Conservation (phyloP, 2,329 filamentous ascomycete species). For the Magnaporthiopsis incrustans region DNA sequence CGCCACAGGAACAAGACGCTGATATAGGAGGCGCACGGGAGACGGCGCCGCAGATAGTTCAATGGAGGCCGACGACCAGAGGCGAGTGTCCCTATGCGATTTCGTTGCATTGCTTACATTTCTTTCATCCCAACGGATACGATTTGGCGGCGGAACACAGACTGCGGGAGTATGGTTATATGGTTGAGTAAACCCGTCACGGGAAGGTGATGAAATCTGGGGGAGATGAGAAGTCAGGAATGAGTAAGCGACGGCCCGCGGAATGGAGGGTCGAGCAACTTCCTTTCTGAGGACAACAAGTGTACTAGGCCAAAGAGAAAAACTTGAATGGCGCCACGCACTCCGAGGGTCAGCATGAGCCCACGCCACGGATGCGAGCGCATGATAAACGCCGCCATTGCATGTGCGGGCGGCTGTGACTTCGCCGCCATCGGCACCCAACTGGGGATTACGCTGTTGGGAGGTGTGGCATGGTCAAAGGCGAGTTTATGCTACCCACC, state of each 20-base stretch:
- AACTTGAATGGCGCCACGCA: neutral
- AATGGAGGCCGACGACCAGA: no score
- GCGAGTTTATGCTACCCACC: neutral
- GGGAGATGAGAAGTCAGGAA: no score
- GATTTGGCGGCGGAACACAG: no score
- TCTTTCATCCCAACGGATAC: no score
- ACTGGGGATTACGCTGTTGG: neutral
- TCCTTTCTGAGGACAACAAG: neutral
- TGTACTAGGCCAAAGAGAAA: neutral
- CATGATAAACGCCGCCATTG: neutral
- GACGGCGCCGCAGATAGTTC: neutral
- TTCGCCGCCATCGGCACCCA: neutral
- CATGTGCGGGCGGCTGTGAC: neutral
- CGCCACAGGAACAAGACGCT: neutral
- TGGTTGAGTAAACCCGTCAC: neutral
- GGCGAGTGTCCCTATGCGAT: no score
- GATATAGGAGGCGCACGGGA: neutral
- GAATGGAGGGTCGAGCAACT: neutral
- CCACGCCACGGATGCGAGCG: neutral
- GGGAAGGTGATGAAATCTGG: neutral
- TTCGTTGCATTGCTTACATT: no score
- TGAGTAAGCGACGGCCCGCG: no score
- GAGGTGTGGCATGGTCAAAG: neutral
- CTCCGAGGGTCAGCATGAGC: neutral
- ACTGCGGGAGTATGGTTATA: neutral